Percentiles rank a stretch among this genome's conserved stretches.
Evolutionary conservation across 1,139 yeast species (phyloP).

Genomic region (Suhomyces bokatorum): DNA sequence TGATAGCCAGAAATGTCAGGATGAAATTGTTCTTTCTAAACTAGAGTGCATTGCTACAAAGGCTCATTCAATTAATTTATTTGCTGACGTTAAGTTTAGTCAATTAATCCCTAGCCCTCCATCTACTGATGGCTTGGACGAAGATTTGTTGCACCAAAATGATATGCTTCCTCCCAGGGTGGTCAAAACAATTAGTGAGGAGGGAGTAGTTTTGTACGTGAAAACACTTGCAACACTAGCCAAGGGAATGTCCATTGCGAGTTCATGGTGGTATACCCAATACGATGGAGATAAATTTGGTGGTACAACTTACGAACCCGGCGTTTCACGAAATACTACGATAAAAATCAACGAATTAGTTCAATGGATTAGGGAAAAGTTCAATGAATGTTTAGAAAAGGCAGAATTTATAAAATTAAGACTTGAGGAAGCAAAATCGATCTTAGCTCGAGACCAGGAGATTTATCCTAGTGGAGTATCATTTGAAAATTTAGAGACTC

Average conservation of each 20-base stretch:
- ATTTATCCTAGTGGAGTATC: slow-evolving; percentile 4
- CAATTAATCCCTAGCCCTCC: slow-evolving; percentile 83
- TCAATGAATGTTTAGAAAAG: slow-evolving; percentile 84
- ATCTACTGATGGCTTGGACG: slow-evolving; percentile 46
- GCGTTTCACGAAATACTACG: slow-evolving; percentile 21
- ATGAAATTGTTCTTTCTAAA: slow-evolving; percentile 43
- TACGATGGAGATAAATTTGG: slow-evolving; percentile 22
- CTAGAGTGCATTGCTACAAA: slow-evolving; percentile 83
- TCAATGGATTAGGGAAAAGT: slow-evolving; percentile 88
- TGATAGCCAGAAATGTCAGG: slow-evolving; percentile 19
- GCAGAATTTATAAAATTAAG: slow-evolving; percentile 74
- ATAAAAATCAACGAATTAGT: slow-evolving; percentile 72
- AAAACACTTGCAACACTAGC: slow-evolving; percentile 81
- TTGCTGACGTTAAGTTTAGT: slow-evolving; percentile 87
- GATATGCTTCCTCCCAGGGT: slow-evolving; percentile 60
- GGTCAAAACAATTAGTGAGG: slow-evolving; percentile 67
- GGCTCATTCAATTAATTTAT: slow-evolving; percentile 83
- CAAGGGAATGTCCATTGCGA: slow-evolving; percentile 80
- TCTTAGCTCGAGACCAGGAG: slow-evolving; percentile 15
- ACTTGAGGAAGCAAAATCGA: slow-evolving; percentile 49
- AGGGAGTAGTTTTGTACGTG: slow-evolving; percentile 81
- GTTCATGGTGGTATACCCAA: slow-evolving; percentile 79
- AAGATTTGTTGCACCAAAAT: slow-evolving; percentile 39
- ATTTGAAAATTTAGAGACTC: not conserved
- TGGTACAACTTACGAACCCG: not conserved